Base-by-base conservation (phyloP, 1,284 basidiomycete genomes). In the Phenoliferia sp. region DNA sequence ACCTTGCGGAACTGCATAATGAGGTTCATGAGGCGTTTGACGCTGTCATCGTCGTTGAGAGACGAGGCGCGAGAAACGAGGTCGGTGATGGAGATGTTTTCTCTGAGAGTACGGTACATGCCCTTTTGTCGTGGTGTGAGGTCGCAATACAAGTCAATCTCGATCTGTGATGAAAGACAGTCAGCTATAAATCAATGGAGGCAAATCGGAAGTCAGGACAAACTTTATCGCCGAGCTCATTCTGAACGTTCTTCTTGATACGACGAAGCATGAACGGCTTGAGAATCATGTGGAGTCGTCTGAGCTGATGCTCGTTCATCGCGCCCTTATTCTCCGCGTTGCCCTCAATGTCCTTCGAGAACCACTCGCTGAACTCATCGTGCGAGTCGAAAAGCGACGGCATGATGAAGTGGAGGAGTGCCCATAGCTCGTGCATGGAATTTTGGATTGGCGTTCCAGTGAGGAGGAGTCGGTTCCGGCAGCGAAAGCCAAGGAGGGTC, bases 351-450 rank as follows among this genome's bases (percentile, higher is more conserved):
- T 99, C 96, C 80, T 98, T 98, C 31, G 95, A 97, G 81, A 99
- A 99, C 96, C 96, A 99, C 79, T 99, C 96, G 78, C 91, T 94
- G 82, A 99, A 99, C 81, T 99, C 96, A 77, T 99, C 94, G 77
- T 99, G 95, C 39, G 94, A 98, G 80, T 99, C 96, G 80, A 99
- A 99, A 63, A 99, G 82, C 77, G 90, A 94, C 1, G 96, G 96
- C 96, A 99, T 99, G 82, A 99, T 99, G 82, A 99, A 99, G 79
- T 99, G 96, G 60, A 99, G 83, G 67, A 99, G 83, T 2, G 96
- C 96, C 96, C 96, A 99, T n/a, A 99, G 83, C 80, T 99, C 96
- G 84, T 99, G 95, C 96, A 99, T 99, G 55, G 93, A 96, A 80
- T 99, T 99, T 79, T 99, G 96, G 71, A 99, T 97, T 0, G 96